These are phyloP conservation scores for Aspergillus luchuensis DNA, from an alignment of 2,329 filamentous ascomycete species.

Conservation along the genomic window DNA sequence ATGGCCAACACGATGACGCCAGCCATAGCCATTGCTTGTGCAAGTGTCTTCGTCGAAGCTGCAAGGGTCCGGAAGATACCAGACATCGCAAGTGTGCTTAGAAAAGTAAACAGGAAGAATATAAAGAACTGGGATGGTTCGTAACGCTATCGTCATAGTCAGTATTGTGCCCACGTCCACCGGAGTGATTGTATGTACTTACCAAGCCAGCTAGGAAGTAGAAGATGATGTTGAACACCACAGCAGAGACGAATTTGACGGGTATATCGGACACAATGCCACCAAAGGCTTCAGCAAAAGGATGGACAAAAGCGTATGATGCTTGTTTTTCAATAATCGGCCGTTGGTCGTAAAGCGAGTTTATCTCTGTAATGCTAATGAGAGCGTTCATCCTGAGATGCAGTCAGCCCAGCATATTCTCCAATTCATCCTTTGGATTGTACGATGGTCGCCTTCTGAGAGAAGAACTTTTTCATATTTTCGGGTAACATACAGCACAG, in stretches of 20 bases:
- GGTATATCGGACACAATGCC: conserved; percentile 87
- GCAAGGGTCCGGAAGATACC: conserved; percentile 63
- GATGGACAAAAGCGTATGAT: conserved; percentile 87
- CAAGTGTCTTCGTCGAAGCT: conserved; percentile 60
- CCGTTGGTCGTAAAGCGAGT: conserved; percentile 84
- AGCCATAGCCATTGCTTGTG: conserved; percentile 63
- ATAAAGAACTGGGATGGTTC: conserved; percentile 60
- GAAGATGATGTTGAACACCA: conserved; percentile 76
- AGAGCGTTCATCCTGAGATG: conserved; percentile 53
- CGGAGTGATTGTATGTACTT: conserved; percentile 10
- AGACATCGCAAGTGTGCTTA: conserved; percentile 60
- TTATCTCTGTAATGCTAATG: conserved; percentile 70
- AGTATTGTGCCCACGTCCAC: background rate
- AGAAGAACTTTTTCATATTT: too few relatives aligned
- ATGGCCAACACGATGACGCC: conserved; percentile 58
- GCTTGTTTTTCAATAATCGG: conserved; percentile 91
- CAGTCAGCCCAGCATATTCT: background rate
- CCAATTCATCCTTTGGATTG: too few relatives aligned
- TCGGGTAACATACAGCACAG: conserved; percentile 61
- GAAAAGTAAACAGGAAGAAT: conserved; percentile 63
- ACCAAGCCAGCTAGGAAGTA: conserved; percentile 84
- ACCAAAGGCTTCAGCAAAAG: conserved; percentile 79
- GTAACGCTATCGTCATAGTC: conserved; percentile 32
- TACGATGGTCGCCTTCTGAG: too few relatives aligned
- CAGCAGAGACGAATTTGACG: conserved; percentile 72